Base-by-base conservation (phyloP, 2,329 filamentous ascomycete species). In the Penicillium corylophilum region DNA sequence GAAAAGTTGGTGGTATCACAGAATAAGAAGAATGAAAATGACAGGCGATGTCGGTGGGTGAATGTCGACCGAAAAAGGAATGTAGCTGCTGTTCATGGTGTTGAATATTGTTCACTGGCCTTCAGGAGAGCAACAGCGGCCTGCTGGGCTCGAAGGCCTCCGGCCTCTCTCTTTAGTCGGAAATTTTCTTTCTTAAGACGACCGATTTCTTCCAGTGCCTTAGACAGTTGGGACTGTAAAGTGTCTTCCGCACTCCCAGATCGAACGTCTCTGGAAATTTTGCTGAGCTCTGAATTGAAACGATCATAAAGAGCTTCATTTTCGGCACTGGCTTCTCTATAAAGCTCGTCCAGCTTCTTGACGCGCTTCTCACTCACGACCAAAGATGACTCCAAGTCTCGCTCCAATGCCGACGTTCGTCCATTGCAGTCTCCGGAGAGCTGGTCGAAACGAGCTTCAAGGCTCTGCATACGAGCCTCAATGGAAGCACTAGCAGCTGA, bases 281-380 rank as follows among this genome's bases (percentile, higher is more conserved):
- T 90, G 62, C 84, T 87, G 43, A 97, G 76, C 73, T 96, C 93
- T n/a, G 85, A 83, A 64, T 96, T 96, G 77, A 96, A 96, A 54
- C 86, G 87, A 60, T 93, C 88, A 71, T 96, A 96, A 49, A 97
- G 78, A 26, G 93, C 82, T 73, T 96, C 92, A 63, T 96, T 97
- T 76, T 97, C 93, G 0, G 90, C 89, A 62, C 86, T 90, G 15
- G 86, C 83, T 66, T 96, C 90, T 59, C 90, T 88, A 74, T 95
- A 95, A 46, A 96, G 77, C 72, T 95, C 89, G 68, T 96, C 92
- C 47, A 96, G 83, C 36, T 88, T 87, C 62, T 86, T 88, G 53
- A 87, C 86, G 63, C 94, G 92, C 53, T 81, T 82, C 68, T 96
- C 91, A 13, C 83, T 85, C 1, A 90, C 84, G 62, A 83, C 80